Evolutionary conservation across 2,329 filamentous ascomycete species (phyloP), one percentile per base, ranked within the genome.

Genomic region (Aspergillus sp.): DNA sequence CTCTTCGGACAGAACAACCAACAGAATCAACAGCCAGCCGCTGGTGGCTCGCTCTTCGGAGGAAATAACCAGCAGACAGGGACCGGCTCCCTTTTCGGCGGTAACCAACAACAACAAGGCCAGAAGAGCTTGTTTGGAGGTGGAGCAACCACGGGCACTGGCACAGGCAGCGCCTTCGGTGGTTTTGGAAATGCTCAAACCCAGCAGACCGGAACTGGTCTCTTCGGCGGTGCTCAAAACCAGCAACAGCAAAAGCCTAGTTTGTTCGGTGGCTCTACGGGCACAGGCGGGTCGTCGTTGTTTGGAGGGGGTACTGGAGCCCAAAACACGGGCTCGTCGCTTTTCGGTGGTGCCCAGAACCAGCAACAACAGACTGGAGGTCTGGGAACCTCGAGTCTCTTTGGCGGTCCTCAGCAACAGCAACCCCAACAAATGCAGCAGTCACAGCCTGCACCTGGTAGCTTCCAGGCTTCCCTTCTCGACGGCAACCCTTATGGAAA

Each of bases 401-500:
- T 86, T 62, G 84, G 84, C n/a, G 73, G 70, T 49, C 78, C 78
- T 6, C 80, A 81, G 62, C 78, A 79, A 56, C 81, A 80, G 58
- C 79, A 83, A 59, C 79, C 82, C 61, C 82, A 82, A 49, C 78
- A 81, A 62, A 77, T 68, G 25, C 74, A 72, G 53, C 77, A 77
- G 48, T 74, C 81, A 48, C 73, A 79, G 52, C 75, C 76, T 44
- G 70, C 69, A 8, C 69, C 75, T 51, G 70, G 73, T 52, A 74
- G 76, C 17, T 79, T 96, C 58, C 91, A 89, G 35, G 88, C 92
- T 5, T 95, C 91, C 60, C 84, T 96, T 56, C 87, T 87, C 59
- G 91, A 93, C 63, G 82, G 87, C n/a, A 91, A 90, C 52, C 93
- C 96, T 0, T 99, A 96, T 69, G 95, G 95, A 41, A 92, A 90